phyloP scores from a whole-genome alignment of 2,329 filamentous ascomycete genomes.

The Ophiocordyceps robertsii region DNA sequence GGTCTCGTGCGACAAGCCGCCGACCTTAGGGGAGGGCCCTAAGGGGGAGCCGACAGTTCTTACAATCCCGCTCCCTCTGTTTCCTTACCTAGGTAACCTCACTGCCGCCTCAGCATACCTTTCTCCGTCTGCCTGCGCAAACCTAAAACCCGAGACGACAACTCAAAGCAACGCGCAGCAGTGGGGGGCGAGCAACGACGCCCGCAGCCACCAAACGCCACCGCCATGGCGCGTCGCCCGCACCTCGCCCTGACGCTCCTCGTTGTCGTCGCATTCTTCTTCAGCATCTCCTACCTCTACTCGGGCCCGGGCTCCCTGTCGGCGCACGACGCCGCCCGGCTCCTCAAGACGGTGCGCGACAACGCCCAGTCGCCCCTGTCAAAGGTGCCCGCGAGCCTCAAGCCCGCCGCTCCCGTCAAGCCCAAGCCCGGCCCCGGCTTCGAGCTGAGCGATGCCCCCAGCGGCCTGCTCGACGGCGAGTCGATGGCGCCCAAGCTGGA shows the following conservation, averaged over 20 bases:
- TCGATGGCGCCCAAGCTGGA: conserved; percentile 71
- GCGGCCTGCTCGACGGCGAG: conserved; percentile 45
- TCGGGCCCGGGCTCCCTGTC: conserved; percentile 23
- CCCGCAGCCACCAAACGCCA: not conserved
- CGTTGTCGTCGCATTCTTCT: conserved; percentile 39
- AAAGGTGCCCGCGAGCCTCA: conserved; percentile 4
- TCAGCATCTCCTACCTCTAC: conserved; percentile 45
- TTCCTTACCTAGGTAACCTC: too few species aligned
- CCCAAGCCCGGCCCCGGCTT: conserved; percentile 17
- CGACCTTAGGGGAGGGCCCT: too few species aligned
- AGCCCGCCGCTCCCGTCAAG: conserved; percentile 2
- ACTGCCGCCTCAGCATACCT: not conserved
- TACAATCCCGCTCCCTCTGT: too few species aligned
- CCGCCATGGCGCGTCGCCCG: conserved; percentile 36
- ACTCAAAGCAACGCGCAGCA: not conserved
- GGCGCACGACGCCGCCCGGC: conserved; percentile 4
- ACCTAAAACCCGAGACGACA: not conserved
- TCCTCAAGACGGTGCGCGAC: conserved; percentile 5
- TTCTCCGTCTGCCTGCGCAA: not conserved
- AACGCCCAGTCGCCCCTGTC: conserved; percentile 7
- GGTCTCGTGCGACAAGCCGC: too few species aligned
- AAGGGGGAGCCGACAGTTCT: too few species aligned
- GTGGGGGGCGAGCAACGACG: not conserved
- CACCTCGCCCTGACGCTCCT: conserved; percentile 40
- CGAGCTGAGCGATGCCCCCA: conserved; percentile 29